A percentile compares a stretch with the other conserved stretches of the same genome.
These are phyloP conservation scores for Starmerella bacillaris DNA, from an alignment of 805 yeast species.

Conservation along the genomic window DNA sequence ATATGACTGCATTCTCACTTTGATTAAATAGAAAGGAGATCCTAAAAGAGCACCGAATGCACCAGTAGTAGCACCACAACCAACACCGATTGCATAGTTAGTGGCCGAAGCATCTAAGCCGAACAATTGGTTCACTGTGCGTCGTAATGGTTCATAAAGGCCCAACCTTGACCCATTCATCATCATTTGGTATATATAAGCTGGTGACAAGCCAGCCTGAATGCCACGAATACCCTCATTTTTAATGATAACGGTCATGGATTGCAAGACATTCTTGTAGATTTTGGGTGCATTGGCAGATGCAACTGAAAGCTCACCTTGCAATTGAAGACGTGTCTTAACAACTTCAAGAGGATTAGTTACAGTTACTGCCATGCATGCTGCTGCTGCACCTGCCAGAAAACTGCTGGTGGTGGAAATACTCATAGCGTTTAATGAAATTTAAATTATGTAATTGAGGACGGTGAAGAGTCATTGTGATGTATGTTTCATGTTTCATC, in stretches of 20 bases:
- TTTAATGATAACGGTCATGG: constrained; percentile 47
- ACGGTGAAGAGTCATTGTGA: too few species aligned
- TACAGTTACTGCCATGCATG: constrained; percentile 93
- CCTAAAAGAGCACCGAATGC: constrained; percentile 77
- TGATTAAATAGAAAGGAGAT: constrained; percentile 79
- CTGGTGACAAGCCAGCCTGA: constrained; percentile 79
- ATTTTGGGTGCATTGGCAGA: constrained; percentile 29
- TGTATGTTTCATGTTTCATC: too few species aligned
- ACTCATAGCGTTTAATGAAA: constrained; percentile 1
- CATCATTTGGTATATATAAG: constrained; percentile 77
- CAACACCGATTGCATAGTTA: constrained; percentile 48
- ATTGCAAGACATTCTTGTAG: constrained; percentile 77
- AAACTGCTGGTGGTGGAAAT: constrained; percentile 39
- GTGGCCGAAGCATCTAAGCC: constrained; percentile 34
- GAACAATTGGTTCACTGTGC: constrained; percentile 34
- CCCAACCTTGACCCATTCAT: constrained; percentile 91
- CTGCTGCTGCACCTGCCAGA: constrained; percentile 81
- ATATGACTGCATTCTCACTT: constrained; percentile 93
- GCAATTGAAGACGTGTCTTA: constrained; percentile 89
- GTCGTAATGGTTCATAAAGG: constrained; percentile 74
- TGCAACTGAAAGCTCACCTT: constrained; percentile 59
- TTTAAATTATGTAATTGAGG: not conserved
- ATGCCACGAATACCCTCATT: constrained; percentile 77
- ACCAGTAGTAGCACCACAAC: constrained; percentile 71
- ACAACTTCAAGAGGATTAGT: constrained; percentile 92